phyloP scores from a whole-genome alignment of 192 early-diverging fungal genomes.

The Backusella circina region DNA sequence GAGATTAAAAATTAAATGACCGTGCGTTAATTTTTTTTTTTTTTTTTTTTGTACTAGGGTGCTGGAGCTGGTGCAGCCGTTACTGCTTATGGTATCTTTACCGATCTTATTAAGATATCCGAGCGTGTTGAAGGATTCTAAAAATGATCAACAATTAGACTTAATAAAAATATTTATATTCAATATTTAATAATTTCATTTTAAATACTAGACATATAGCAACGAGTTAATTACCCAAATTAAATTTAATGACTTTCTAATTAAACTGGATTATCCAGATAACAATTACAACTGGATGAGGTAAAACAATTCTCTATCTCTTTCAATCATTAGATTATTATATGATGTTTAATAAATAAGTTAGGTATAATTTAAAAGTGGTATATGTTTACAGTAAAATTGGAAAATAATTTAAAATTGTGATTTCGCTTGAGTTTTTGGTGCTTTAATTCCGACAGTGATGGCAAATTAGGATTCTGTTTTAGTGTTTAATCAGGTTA shows the following conservation, averaged over 20 bases:
- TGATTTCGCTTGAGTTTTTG: background rate
- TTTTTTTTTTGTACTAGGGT: background rate
- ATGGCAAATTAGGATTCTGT: background rate
- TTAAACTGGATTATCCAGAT: background rate
- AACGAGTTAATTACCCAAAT: background rate
- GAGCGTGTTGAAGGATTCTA: conserved; percentile 48
- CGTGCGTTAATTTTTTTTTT: background rate
- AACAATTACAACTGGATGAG: background rate
- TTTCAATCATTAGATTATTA: background rate
- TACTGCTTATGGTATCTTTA: conserved; percentile 97
- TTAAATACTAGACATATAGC: background rate
- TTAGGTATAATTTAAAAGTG: conserved; percentile 1
- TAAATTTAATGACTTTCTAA: background rate
- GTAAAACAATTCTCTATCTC: background rate
- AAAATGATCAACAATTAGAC: background rate
- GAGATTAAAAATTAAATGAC: conserved; percentile 50
- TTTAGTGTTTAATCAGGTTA: background rate
- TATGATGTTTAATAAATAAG: background rate
- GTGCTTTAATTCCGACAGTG: background rate
- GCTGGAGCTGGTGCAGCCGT: conserved; percentile 96
- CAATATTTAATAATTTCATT: background rate
- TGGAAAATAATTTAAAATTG: background rate
- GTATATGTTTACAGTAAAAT: background rate
- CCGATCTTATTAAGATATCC: conserved; percentile 86
- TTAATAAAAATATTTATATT: background rate